These are phyloP conservation scores for Talaromyces sp. DNA, from an alignment of 2,329 filamentous ascomycete genomes.

Conservation along the genomic window DNA sequence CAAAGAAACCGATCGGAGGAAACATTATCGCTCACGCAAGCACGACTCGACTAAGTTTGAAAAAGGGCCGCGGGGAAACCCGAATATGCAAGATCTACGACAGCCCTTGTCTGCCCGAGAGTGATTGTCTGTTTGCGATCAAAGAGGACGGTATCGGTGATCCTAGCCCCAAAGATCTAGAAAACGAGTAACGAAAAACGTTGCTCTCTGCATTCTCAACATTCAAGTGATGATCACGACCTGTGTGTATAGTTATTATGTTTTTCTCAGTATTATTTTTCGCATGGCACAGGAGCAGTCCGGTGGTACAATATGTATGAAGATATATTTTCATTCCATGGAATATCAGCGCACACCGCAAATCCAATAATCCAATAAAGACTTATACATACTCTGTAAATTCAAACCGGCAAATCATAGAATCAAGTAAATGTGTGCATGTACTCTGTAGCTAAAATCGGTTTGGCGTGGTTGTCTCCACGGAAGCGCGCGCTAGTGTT, in stretches of 20 bases:
- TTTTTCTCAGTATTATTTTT: neutral
- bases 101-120: constrained; percentile 92
- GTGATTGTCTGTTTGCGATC: constrained; percentile 94
- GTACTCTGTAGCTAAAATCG: neutral
- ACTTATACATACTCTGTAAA: too few species aligned
- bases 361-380: neutral
- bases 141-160: constrained; percentile 96
- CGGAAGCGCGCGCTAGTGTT: neutral
- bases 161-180: constrained; percentile 88
- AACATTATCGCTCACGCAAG: constrained; percentile 98
- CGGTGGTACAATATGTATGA: constrained; percentile 2
- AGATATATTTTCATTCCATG: neutral
- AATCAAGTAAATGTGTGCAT: neutral
- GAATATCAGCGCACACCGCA: neutral
- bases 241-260: constrained; percentile 1
- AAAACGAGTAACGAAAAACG: constrained; percentile 60
- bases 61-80: constrained; percentile 93
- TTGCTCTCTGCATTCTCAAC: neutral
- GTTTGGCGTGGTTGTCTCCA: neutral
- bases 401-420: neutral
- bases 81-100: constrained; percentile 99
- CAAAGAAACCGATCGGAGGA: constrained; percentile 97
- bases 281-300: constrained; percentile 5
- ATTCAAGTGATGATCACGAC: neutral
- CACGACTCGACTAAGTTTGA: constrained; percentile 87